phyloP scores from a whole-genome alignment of 768 basidiomycete genomes.

The Tulasnella sp. region DNA sequence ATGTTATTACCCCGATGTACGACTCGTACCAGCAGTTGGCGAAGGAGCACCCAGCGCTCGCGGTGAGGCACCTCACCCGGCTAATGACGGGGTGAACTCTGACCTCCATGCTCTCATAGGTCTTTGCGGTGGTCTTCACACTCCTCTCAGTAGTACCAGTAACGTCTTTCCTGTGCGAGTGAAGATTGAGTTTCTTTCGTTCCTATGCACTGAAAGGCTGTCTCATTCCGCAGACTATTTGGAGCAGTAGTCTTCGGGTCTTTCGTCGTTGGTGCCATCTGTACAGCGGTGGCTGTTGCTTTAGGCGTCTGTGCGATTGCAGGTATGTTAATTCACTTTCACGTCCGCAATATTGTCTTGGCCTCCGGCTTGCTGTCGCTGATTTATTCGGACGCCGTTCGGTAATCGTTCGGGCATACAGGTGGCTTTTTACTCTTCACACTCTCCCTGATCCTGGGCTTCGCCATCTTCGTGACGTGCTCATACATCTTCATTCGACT shows the following conservation, averaged over 20 bases:
- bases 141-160: background rate
- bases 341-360: background rate
- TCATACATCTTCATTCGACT: background rate
- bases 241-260: background rate
- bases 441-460: background rate
- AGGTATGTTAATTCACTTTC: background rate
- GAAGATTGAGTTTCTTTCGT: background rate
- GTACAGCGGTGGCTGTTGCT: background rate
- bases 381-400: background rate
- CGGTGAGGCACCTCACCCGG: too few species aligned
- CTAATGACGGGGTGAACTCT: too few species aligned
- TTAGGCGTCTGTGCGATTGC: background rate
- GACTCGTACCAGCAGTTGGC: too few species aligned
- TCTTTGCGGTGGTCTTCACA: background rate
- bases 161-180: background rate
- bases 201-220: background rate
- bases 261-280: background rate
- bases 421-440: conserved; percentile 2
- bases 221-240: background rate
- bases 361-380: background rate
- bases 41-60: too few species aligned
- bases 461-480: background rate
- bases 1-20: too few species aligned
- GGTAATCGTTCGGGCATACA: background rate
- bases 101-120: background rate